Percentiles rank a stretch among this genome's conserved stretches.
Evolutionary conservation across 192 early-diverging fungal species (phyloP).

Genomic region (Backusella psychrophila): DNA sequence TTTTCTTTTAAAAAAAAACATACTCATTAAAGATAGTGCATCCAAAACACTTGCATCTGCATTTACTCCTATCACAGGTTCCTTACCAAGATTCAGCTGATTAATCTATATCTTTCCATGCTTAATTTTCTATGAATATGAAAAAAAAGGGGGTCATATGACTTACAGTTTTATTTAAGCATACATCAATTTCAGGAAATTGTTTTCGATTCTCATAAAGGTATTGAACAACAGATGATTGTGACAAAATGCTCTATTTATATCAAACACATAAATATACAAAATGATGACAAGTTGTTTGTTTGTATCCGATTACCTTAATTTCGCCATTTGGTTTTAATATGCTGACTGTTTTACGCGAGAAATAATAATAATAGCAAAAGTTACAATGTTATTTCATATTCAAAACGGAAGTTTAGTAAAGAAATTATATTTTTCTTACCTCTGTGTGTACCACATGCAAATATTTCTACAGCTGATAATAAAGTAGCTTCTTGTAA

Average conservation of each 20-base stretch:
- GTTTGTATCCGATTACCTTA: constrained; percentile 20
- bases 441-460: constrained; percentile 74
- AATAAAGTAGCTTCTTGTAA: constrained; percentile 71
- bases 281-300: not conserved
- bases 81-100: constrained; percentile 56
- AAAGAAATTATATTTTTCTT: not conserved
- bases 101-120: constrained; percentile 31
- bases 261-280: not conserved
- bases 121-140: not conserved
- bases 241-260: constrained; percentile 67
- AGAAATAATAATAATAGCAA: not conserved
- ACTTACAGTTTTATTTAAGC: constrained; percentile 49
- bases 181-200: constrained; percentile 41
- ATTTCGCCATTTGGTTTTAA: constrained; percentile 59
- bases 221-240: constrained; percentile 67
- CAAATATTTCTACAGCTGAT: constrained; percentile 71
- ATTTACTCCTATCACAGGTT: constrained; percentile 51
- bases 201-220: constrained; percentile 60
- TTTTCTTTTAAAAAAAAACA: not conserved
- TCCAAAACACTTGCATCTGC: constrained; percentile 57
- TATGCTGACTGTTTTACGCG: constrained; percentile 55
- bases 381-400: not conserved
- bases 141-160: not conserved
- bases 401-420: no score
- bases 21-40: constrained; percentile 64